Percentiles rank a stretch among this genome's conserved stretches.
Evolutionary conservation across 768 basidiomycete species (phyloP).

Genomic region (Boletus barrowsii): DNA sequence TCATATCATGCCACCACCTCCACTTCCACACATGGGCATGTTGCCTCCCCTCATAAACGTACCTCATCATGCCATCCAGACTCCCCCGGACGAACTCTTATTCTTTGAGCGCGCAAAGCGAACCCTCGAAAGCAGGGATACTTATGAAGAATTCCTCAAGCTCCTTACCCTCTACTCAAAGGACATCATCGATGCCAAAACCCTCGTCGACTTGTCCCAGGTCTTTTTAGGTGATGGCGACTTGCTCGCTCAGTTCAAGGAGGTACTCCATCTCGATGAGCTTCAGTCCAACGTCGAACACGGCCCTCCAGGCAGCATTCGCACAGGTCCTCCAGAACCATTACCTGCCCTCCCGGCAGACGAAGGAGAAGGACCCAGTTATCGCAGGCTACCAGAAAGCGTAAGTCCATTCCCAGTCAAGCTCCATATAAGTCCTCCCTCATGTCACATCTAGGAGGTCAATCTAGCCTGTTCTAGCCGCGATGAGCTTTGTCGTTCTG

Average conservation of each 20-base stretch:
- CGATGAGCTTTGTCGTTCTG: constrained; percentile 91
- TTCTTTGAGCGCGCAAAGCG: constrained; percentile 96
- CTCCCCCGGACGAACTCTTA: constrained; percentile 69
- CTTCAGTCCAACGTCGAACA: constrained; percentile 55
- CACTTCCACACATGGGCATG: constrained; percentile 27
- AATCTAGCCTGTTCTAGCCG: constrained; percentile 90
- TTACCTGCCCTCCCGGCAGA: constrained; percentile 76
- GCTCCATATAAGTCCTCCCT: background rate
- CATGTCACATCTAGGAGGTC: constrained; percentile 60
- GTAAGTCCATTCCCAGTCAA: constrained; percentile 48
- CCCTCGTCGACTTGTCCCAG: constrained; percentile 76
- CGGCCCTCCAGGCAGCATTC: constrained; percentile 75
- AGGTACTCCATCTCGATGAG: constrained; percentile 78
- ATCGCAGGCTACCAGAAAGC: constrained; percentile 81
- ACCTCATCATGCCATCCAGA: constrained; percentile 31
- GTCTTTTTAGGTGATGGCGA: constrained; percentile 82
- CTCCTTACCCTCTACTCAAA: constrained; percentile 86
- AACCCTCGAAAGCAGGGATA: constrained; percentile 66
- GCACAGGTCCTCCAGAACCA: constrained; percentile 73
- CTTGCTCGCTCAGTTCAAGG: constrained; percentile 80
- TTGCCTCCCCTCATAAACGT: constrained; percentile 23
- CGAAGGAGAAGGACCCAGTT: constrained; percentile 90
- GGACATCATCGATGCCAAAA: constrained; percentile 85
- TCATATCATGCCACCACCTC: constrained; percentile 30
- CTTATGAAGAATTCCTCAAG: constrained; percentile 94